Evolutionary conservation across 805 yeast species (phyloP), one percentile per base, ranked within the genome.

Genomic region (Grigorovia transvaalensis): DNA sequence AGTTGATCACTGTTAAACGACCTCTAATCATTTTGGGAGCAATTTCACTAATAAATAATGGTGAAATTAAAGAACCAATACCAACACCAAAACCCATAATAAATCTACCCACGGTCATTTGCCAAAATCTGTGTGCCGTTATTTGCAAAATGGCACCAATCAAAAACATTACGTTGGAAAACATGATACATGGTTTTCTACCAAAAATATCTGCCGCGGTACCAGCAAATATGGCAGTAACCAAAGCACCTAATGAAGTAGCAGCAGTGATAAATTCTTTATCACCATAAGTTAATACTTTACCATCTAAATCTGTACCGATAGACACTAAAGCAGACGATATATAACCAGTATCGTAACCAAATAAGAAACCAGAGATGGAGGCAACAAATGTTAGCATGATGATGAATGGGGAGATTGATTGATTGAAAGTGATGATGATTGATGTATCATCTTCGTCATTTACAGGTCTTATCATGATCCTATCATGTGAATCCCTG

Each of bases 61-160:
- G 99, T n/a, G 98, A 88, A 51, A 88, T 84, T 50, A 91, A 73
- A 2, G 97, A 89, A 1, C 97, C 98, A 51, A 87, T 78, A 59
- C 99, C 99, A 29, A 91, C 97, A 60, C 96, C 98, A 68, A 87
- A 86, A 17, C 99, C 99, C 84, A 93, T 86, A 47, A 91, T 74
- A 57, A 93, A 84, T 66, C 98, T 78, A 45, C 98, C 99, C 13
- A 72, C 82, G 56, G 88, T 83, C 98, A 91, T 91, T 46, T 85
- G 82, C 95, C 96, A 88, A 54, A 88, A 83, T 4, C 82, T 73
- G 51, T 80, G 78, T 9, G 97, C 81, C 33, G 84, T 86, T 53
- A 93, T 79, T 71, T 91, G 99, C 53, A 90, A 72, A 45, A 79
- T 77, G 19, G 96, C 88, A 54, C 99, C 99, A 42, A 86, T 72